These are phyloP conservation scores for Trichosporon asahii DNA, from an alignment of 1,284 basidiomycete genomes.

Conservation along the genomic window DNA sequence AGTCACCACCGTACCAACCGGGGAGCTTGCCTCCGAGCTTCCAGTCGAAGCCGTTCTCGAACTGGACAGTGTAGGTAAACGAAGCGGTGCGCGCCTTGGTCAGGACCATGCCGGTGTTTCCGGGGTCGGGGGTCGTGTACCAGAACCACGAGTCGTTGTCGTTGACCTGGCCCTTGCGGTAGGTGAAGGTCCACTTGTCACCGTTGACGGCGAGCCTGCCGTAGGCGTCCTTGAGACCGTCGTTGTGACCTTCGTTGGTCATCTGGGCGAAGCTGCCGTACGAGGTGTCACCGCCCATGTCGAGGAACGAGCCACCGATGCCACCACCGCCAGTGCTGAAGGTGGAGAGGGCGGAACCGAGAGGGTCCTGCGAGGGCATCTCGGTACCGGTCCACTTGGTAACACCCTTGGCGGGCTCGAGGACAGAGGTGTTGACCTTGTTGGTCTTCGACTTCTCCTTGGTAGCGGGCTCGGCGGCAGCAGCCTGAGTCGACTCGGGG, in stretches of 20 bases:
- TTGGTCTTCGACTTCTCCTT: background rate
- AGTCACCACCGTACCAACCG: slow-evolving; percentile 45
- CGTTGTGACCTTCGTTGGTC: slow-evolving; percentile 15
- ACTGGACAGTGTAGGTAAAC: slow-evolving; percentile 49
- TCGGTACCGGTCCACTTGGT: slow-evolving; percentile 13
- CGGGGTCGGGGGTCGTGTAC: slow-evolving; percentile 15
- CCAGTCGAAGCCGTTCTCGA: slow-evolving; percentile 48
- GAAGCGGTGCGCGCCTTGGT: slow-evolving; percentile 9
- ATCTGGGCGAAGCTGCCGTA: slow-evolving; percentile 10
- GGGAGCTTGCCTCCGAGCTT: slow-evolving; percentile 52
- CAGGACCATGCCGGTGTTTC: slow-evolving; percentile 14
- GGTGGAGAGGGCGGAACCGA: background rate
- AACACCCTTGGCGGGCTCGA: slow-evolving; percentile 4
- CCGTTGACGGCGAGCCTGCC: slow-evolving; percentile 4
- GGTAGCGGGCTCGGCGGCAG: background rate
- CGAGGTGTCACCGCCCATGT: background rate
- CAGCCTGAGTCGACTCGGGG: background rate
- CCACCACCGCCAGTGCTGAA: slow-evolving; percentile 14
- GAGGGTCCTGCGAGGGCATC: slow-evolving; percentile 9
- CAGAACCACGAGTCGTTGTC: slow-evolving; percentile 18
- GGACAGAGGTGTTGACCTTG: slow-evolving; percentile 9
- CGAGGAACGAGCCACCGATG: slow-evolving; percentile 4
- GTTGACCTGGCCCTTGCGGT: slow-evolving; percentile 14
- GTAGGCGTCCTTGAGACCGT: slow-evolving; percentile 11
- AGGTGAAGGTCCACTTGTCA: slow-evolving; percentile 10